These are phyloP conservation scores for Agapanthus africanus DNA, from an alignment of 106 monocot genomes.

Conservation along the genomic window DNA sequence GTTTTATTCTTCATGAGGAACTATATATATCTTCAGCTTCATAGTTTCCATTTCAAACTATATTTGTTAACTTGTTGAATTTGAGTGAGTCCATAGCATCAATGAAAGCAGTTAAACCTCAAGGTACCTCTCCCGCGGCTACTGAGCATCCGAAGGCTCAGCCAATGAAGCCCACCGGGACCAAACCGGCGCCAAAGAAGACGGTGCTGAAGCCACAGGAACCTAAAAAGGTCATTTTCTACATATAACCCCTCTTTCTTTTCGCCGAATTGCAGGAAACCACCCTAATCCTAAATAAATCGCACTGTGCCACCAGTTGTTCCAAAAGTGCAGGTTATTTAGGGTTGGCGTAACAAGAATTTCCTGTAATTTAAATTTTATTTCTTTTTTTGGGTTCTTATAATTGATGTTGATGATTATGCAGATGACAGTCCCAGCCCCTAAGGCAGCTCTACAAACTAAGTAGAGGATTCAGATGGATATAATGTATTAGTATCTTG, in stretches of 20 bases:
- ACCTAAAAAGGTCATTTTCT: conserved; percentile 9
- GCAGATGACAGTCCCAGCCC: conserved; percentile 11
- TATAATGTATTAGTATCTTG: neutral
- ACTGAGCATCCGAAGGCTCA: neutral
- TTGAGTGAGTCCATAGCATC: neutral
- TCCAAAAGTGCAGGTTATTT: too few species aligned
- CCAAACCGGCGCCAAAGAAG: conserved; percentile 10
- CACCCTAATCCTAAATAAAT: too few species aligned
- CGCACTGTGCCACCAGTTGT: too few species aligned
- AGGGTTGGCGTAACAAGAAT: too few species aligned
- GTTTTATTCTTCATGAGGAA: conserved; percentile 5
- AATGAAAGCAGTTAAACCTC: conserved; percentile 6
- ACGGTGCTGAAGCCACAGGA: conserved; percentile 21
- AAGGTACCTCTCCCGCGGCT: neutral
- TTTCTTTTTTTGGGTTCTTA: neutral
- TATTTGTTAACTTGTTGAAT: neutral
- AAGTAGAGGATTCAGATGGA: conserved; percentile 2
- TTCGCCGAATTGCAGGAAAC: too few species aligned
- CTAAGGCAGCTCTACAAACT: conserved; percentile 3
- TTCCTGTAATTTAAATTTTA: neutral
- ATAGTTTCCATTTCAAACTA: neutral
- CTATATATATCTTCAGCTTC: conserved; percentile 3
- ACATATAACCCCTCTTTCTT: neutral
- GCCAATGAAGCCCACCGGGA: neutral
- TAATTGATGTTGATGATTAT: neutral